These are phyloP conservation scores for Microbotryomycetes sp. DNA, from an alignment of 1,284 basidiomycete genomes.

Conservation along the genomic window DNA sequence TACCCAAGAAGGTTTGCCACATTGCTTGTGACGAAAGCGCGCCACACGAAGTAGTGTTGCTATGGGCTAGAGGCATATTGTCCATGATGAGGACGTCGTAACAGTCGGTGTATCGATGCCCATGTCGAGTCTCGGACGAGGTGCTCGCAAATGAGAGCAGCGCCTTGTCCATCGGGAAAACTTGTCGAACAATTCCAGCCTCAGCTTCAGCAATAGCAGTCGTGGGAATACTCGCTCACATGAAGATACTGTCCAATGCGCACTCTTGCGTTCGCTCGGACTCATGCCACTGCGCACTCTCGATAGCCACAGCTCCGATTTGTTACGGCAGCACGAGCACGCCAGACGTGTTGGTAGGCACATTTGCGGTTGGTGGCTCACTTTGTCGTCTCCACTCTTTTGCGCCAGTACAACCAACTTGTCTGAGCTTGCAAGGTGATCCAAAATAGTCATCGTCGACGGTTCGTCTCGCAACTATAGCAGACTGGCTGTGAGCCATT, in stretches of 20 bases:
- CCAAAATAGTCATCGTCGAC: slow-evolving; percentile 6
- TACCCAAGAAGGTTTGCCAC: slow-evolving; percentile 12
- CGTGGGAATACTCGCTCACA: slow-evolving; percentile 1
- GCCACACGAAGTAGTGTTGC: slow-evolving; percentile 10
- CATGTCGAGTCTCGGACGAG: slow-evolving; percentile 21
- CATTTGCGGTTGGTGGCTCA: background rate
- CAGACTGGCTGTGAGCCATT: slow-evolving; percentile 6
- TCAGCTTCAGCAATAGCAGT: background rate
- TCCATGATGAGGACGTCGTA: slow-evolving; percentile 24
- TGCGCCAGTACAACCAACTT: slow-evolving; percentile 18
- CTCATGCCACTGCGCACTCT: slow-evolving; percentile 19
- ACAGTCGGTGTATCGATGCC: slow-evolving; percentile 12
- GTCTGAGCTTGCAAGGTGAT: slow-evolving; percentile 1
- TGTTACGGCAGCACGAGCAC: slow-evolving; percentile 2
- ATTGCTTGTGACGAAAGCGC: background rate
- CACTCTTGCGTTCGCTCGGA: slow-evolving; percentile 22
- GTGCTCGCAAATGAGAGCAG: slow-evolving; percentile 17
- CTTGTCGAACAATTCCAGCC: background rate
- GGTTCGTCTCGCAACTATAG: too few species aligned
- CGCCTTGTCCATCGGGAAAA: slow-evolving; percentile 16
- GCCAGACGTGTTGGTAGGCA: background rate
- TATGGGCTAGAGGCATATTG: too few species aligned
- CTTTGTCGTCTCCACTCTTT: background rate
- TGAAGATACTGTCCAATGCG: slow-evolving; percentile 22
- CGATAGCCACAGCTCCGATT: slow-evolving; percentile 6